Evolutionary conservation across 495 filamentous ascomycete genomes (phyloP).

Genomic region (Usnea hakonensis): DNA sequence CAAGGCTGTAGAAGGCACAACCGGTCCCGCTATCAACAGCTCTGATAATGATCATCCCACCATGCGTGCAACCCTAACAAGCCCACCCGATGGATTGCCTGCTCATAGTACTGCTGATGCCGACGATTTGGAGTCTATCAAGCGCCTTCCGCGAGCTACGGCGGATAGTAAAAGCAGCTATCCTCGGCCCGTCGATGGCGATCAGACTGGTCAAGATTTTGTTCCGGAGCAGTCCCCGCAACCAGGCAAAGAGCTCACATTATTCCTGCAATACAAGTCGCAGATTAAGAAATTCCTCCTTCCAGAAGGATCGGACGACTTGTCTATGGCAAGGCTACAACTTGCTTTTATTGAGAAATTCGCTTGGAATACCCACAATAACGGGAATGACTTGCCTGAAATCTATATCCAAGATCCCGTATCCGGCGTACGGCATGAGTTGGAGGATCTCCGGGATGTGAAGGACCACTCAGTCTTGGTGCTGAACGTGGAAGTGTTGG

Average conservation of each 20-base stretch:
- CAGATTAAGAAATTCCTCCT: slow-evolving; percentile 96
- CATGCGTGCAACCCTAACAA: slow-evolving; percentile 31
- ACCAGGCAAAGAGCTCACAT: slow-evolving; percentile 77
- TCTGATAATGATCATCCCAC: slow-evolving; percentile 26
- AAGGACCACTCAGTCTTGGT: slow-evolving; percentile 92
- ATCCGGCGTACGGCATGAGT: slow-evolving; percentile 87
- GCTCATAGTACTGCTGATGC: slow-evolving; percentile 10
- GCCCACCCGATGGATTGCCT: slow-evolving; percentile 22
- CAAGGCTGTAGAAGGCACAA: slow-evolving; percentile 55
- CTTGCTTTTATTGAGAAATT: slow-evolving; percentile 99
- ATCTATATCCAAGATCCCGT: slow-evolving; percentile 96
- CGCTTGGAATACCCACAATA: slow-evolving; percentile 92
- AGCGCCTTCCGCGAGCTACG: slow-evolving; percentile 20
- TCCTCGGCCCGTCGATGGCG: slow-evolving; percentile 24
- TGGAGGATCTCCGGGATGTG: slow-evolving; percentile 91
- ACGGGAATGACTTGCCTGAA: slow-evolving; percentile 87
- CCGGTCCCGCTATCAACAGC: slow-evolving; percentile 33
- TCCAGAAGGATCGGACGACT: slow-evolving; percentile 67
- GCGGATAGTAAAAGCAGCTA: slow-evolving; percentile 13
- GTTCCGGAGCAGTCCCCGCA: slow-evolving; percentile 66
- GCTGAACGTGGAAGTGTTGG: slow-evolving; percentile 86
- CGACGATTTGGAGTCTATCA: slow-evolving; percentile 10
- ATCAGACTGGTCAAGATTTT: slow-evolving; percentile 42
- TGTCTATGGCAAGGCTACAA: slow-evolving; percentile 81
- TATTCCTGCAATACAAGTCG: slow-evolving; percentile 96